Base-by-base conservation (phyloP, 2,329 filamentous ascomycete species). In the Xylaria arbuscula region DNA sequence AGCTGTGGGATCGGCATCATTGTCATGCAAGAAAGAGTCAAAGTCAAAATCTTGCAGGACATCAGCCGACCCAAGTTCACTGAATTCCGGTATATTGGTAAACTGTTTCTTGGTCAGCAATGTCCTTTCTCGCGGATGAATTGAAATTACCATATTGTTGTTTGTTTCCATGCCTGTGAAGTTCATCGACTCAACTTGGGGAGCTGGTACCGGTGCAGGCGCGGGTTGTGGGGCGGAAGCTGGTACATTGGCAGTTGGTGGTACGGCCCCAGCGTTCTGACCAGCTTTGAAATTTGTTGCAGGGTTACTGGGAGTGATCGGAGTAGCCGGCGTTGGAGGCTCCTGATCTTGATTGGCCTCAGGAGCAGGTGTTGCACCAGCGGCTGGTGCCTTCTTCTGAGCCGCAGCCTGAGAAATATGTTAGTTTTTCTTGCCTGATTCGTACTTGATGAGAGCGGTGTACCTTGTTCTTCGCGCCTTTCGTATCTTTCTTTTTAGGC, bases 401-500 rank as follows among this genome's bases (percentile, higher is more conserved):
- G 85, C 86, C 66, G 82, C 86, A 78, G 82, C 83, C 83, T 84
- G 83, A 55, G 71, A 67, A 71, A 76, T 62, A 50, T 71, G 72
- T 81, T 78, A 80, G 77, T 62, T 66, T 56, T 11, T 62, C 34
- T 74, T 64, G 54, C 58, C 10, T 19, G 48, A 36, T 58, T 62
- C 40, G 66, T 24, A 45, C 51, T n/a, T 36, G 1, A 15, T 34
- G 15, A 54, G 9, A 15, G 19, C 28, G 15, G 24, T 47, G 82
- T 86, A 92, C 91, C 89, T 93, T 93, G 66, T 81, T 84, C 80
- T 90, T 92, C 5, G 87, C 83, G 69, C 83, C 86, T 80, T 90
- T 91, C 5, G 81, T 83, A 38, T 89, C 88, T 83, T 93, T 92
- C 86, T 95, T 95, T 80, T 93, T 94, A 0, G 92, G 91, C 40